These are phyloP conservation scores for Solanum chilense DNA, from an alignment of 257 asterid genomes.

Conservation along the genomic window DNA sequence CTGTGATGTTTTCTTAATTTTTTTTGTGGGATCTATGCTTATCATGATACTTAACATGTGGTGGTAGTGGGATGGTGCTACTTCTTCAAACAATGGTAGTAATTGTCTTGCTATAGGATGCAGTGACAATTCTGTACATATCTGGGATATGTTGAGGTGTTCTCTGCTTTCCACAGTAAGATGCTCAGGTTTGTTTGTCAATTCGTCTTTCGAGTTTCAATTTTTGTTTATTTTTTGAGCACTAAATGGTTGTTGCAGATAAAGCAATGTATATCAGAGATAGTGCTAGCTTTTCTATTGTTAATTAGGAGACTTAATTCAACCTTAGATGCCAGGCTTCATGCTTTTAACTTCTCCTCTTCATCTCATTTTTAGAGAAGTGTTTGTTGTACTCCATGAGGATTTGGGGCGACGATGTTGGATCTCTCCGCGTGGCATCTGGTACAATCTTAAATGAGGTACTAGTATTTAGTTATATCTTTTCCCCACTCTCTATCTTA, in stretches of 20 bases:
- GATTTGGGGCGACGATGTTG: slow-evolving; percentile 61
- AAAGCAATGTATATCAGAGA: background rate
- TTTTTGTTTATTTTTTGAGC: background rate
- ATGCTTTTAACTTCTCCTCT: background rate
- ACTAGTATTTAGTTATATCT: background rate
- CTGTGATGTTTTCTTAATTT: no score
- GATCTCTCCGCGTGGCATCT: slow-evolving; percentile 68
- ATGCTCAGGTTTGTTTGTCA: slow-evolving; percentile 41
- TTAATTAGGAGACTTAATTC: background rate
- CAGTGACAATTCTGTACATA: slow-evolving; percentile 63
- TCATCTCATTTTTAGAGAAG: slow-evolving; percentile 33
- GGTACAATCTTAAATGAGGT: slow-evolving; percentile 97
- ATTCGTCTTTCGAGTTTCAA: background rate
- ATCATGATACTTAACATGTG: background rate
- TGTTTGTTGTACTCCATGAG: slow-evolving; percentile 88
- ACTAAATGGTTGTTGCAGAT: background rate
- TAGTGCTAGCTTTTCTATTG: slow-evolving; percentile 1
- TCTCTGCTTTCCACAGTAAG: slow-evolving; percentile 41
- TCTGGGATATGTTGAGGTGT: slow-evolving; percentile 52
- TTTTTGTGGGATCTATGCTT: background rate
- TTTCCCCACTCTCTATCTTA: background rate
- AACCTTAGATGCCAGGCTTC: background rate
- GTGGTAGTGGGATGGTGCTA: slow-evolving; percentile 29
- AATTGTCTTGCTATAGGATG: slow-evolving; percentile 67
- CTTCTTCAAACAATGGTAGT: slow-evolving; percentile 7